Conservation (phyloP, 257 asterid species). For the Cruciata laevipes region DNA sequence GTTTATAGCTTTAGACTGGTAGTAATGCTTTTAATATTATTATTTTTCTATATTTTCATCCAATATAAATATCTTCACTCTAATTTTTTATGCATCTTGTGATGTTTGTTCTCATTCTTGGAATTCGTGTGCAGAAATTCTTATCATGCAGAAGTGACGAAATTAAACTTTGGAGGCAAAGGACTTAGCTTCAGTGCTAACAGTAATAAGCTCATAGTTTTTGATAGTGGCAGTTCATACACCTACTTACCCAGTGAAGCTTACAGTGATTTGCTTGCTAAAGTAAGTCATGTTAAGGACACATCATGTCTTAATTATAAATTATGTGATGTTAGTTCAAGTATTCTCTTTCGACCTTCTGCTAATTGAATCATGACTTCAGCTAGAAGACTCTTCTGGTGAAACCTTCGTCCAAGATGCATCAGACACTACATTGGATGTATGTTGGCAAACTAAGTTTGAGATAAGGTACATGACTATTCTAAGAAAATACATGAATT, state of each 20-base stretch:
- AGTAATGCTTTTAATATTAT: not conserved
- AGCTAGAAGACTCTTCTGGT: slow-evolving; percentile 45
- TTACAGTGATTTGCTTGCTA: slow-evolving; percentile 40
- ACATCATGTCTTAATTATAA: slow-evolving; percentile 6
- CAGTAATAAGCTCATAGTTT: slow-evolving; percentile 35
- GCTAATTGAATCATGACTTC: slow-evolving; percentile 11
- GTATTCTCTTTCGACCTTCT: slow-evolving; percentile 13
- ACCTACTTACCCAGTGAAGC: slow-evolving; percentile 60
- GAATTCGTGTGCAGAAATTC: slow-evolving; percentile 35
- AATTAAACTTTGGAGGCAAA: slow-evolving; percentile 48
- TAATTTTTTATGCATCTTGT: not conserved
- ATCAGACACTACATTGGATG: slow-evolving; percentile 53
- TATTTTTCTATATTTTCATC: not conserved
- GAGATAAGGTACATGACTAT: slow-evolving; percentile 39
- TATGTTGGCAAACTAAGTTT: slow-evolving; percentile 59
- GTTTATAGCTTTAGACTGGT: not conserved
- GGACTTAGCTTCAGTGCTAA: slow-evolving; percentile 31
- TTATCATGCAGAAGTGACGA: slow-evolving; percentile 50
- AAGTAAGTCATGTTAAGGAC: slow-evolving; percentile 33
- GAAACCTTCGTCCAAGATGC: slow-evolving; percentile 47
- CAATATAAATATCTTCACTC: not conserved
- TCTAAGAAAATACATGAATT: not conserved
- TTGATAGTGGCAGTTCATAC: slow-evolving; percentile 72
- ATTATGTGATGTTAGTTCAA: slow-evolving; percentile 7
- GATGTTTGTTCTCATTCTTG: not conserved